Conservation (phyloP, 306 rosid species). For the Begonia loranthoides region DNA sequence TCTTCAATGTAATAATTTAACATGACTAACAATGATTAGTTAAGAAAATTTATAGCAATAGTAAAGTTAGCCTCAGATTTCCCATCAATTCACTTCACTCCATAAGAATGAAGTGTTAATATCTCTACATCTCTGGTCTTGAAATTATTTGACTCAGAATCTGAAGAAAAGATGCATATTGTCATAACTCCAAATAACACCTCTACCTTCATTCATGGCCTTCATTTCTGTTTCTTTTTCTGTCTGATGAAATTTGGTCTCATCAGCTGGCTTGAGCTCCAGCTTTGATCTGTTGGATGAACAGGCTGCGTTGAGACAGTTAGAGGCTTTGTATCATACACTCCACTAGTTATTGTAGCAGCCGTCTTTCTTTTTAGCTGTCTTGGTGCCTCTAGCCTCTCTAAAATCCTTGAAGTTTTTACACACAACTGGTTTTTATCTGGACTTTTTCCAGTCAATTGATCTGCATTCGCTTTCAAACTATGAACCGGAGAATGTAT, state of each 20-base stretch:
- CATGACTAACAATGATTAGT: no score
- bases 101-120: no score
- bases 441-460: constrained; percentile 18
- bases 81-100: no score
- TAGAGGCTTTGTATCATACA: constrained; percentile 12
- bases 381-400: constrained; percentile 73
- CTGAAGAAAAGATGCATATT: no score
- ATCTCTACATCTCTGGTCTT: no score
- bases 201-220: background rate
- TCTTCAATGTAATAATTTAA: no score
- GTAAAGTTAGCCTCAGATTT: no score
- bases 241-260: constrained; percentile 59
- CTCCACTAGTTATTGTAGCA: constrained; percentile 18
- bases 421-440: constrained; percentile 35
- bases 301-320: constrained; percentile 27
- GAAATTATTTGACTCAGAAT: no score
- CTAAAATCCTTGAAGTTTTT: constrained; percentile 65
- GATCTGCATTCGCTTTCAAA: constrained; percentile 31
- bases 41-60: no score
- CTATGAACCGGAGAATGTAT: constrained; percentile 28
- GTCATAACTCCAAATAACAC: no score
- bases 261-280: constrained; percentile 33
- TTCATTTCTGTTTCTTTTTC: constrained; percentile 43
- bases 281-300: constrained; percentile 26
- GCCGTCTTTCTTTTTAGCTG: constrained; percentile 38